Evolutionary conservation across 495 filamentous ascomycete genomes (phyloP).

Genomic region (Lepraria neglecta): DNA sequence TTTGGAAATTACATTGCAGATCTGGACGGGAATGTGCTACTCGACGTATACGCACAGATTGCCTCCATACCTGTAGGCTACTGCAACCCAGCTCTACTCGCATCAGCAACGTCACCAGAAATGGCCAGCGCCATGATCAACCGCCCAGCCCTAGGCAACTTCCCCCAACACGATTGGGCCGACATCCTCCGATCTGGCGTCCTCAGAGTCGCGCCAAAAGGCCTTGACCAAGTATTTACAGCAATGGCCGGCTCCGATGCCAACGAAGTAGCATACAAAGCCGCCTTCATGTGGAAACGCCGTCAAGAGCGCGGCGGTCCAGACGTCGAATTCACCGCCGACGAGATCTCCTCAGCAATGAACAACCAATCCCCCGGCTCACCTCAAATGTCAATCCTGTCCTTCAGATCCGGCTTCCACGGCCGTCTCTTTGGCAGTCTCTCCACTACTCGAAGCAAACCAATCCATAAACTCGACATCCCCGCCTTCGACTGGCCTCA

Average conservation of each 20-base stretch:
- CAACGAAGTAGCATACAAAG: slow-evolving; percentile 99
- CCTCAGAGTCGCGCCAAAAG: slow-evolving; percentile 81
- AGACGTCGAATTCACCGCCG: slow-evolving; percentile 73
- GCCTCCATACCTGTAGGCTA: slow-evolving; percentile 96
- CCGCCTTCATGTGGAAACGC: slow-evolving; percentile 95
- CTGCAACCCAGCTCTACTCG: slow-evolving; percentile 77
- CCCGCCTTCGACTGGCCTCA: slow-evolving; percentile 98
- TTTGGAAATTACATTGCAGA: slow-evolving; percentile 75
- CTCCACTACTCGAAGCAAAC: slow-evolving; percentile 89
- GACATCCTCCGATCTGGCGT: slow-evolving; percentile 79
- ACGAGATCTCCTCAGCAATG: slow-evolving; percentile 77
- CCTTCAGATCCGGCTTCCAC: slow-evolving; percentile 91
- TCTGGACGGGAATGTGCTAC: slow-evolving; percentile 69
- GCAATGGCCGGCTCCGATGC: slow-evolving; percentile 93
- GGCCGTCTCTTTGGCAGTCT: slow-evolving; percentile 90
- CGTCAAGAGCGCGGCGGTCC: slow-evolving; percentile 80
- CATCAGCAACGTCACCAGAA: slow-evolving; percentile 64
- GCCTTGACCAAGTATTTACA: slow-evolving; percentile 93
- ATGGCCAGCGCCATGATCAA: slow-evolving; percentile 86
- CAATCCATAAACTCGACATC: slow-evolving; percentile 98
- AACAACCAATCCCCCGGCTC: slow-evolving; percentile 76
- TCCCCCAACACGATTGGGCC: slow-evolving; percentile 86
- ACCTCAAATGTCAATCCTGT: slow-evolving; percentile 81
- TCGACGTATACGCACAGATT: slow-evolving; percentile 61
- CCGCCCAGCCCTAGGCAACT: slow-evolving; percentile 92